These are phyloP conservation scores for Vinca minor DNA, from an alignment of 257 asterid genomes.

Conservation along the genomic window DNA sequence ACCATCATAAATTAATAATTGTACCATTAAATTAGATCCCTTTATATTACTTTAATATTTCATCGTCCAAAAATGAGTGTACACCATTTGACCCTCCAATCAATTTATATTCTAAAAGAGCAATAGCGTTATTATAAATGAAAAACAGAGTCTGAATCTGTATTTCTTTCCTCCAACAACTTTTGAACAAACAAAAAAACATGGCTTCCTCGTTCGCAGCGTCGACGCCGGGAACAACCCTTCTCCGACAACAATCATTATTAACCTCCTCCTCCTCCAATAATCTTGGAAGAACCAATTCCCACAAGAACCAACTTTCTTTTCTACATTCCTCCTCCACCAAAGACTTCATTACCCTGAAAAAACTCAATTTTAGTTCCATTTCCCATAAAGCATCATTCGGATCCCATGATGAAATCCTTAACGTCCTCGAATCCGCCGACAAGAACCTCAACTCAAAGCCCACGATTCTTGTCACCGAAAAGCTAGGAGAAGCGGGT, in stretches of 20 bases:
- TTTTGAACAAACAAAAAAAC: neutral
- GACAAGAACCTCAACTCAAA: slow-evolving; percentile 22
- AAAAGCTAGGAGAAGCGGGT: slow-evolving; percentile 88
- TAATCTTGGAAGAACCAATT: neutral
- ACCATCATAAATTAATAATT: too few relatives aligned
- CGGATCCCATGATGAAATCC: slow-evolving; percentile 11
- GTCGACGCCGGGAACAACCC: neutral
- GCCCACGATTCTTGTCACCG: slow-evolving; percentile 87
- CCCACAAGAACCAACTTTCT: neutral
- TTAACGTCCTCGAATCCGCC: slow-evolving; percentile 39
- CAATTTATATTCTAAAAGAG: too few relatives aligned
- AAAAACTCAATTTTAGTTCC: slow-evolving; percentile 3
- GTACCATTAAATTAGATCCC: too few relatives aligned
- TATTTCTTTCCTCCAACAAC: neutral
- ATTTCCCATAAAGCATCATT: neutral
- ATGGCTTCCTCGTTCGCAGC: slow-evolving; percentile 17
- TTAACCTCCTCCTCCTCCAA: neutral
- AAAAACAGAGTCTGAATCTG: too few relatives aligned
- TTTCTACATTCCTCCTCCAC: slow-evolving; percentile 12
- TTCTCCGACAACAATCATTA: too few relatives aligned
- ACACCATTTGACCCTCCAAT: too few relatives aligned
- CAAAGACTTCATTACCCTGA: neutral
- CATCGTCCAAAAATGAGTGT: too few relatives aligned
- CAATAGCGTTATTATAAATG: too few relatives aligned
- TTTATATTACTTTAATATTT: too few relatives aligned